Conservation (phyloP, 2,329 filamentous ascomycete genomes). For the Cladosporium oxysporum region DNA sequence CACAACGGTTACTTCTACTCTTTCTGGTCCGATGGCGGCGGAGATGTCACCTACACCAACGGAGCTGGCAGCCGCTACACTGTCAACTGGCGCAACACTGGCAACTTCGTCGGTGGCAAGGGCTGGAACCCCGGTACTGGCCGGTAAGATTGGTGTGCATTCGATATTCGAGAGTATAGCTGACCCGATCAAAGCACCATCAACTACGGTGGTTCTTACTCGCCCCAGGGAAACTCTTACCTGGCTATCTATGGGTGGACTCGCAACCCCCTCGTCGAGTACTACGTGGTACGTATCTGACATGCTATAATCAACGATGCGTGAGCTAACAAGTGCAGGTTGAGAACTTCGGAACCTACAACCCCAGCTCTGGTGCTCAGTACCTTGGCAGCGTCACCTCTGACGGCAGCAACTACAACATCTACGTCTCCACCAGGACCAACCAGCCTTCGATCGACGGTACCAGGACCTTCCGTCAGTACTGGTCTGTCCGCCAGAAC, state of each 20-base stretch:
- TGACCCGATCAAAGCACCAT: constrained; percentile 44
- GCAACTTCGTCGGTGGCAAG: constrained; percentile 61
- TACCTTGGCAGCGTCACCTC: constrained; percentile 53
- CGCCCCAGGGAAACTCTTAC: constrained; percentile 53
- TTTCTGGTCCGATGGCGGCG: constrained; percentile 60
- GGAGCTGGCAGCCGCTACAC: constrained; percentile 51
- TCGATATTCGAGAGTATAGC: background rate
- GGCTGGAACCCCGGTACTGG: constrained; percentile 58
- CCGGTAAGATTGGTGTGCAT: constrained; percentile 41
- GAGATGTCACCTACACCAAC: constrained; percentile 57
- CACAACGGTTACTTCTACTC: constrained; percentile 63
- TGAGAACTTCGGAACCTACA: constrained; percentile 44
- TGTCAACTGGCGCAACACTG: constrained; percentile 48
- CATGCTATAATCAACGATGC: background rate
- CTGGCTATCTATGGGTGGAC: constrained; percentile 63
- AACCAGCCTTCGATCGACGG: constrained; percentile 52
- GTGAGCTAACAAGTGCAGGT: background rate
- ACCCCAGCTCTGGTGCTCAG: constrained; percentile 45
- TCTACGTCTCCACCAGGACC: constrained; percentile 51
- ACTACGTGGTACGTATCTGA: constrained; percentile 50
- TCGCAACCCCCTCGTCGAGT: constrained; percentile 56
- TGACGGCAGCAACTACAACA: constrained; percentile 57
- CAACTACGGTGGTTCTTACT: constrained; percentile 52
- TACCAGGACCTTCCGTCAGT: constrained; percentile 56
- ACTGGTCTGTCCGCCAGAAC: constrained; percentile 52